phyloP scores from a whole-genome alignment of 768 basidiomycete genomes.

The Termitomyces titanicus region DNA sequence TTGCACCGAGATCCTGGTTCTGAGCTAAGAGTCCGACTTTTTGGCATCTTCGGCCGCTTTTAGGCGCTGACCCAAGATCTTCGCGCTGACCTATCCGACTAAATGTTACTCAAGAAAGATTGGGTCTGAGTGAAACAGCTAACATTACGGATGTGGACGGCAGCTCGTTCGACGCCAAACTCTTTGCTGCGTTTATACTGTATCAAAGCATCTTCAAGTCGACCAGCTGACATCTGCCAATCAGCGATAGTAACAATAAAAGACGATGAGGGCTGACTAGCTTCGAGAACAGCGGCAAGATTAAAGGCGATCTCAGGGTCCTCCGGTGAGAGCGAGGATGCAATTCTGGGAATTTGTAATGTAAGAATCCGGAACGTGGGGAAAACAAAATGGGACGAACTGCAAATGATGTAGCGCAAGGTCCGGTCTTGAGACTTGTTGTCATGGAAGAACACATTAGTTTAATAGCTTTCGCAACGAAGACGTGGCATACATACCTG shows the following conservation, averaged over 20 bases:
- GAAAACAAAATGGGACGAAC: conserved; percentile 37
- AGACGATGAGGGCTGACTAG: conserved; percentile 49
- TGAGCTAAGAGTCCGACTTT: conserved; percentile 31
- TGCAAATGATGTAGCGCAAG: conserved; percentile 82
- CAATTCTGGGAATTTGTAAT: conserved; percentile 54
- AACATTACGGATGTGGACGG: conserved; percentile 82
- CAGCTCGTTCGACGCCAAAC: conserved; percentile 77
- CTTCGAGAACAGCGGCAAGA: conserved; percentile 87
- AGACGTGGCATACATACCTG: conserved; percentile 23
- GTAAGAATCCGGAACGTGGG: conserved; percentile 25
- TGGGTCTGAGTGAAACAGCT: conserved; percentile 15
- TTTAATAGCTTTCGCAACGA: conserved; percentile 6
- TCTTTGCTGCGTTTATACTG: conserved; percentile 80
- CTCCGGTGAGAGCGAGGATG: conserved; percentile 78
- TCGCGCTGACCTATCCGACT: conserved; percentile 66
- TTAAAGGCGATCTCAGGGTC: conserved; percentile 93
- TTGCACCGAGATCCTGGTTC: conserved; percentile 15
- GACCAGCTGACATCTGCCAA: conserved; percentile 51
- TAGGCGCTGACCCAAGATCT: conserved; percentile 65
- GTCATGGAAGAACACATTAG: conserved; percentile 3
- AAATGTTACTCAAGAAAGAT: conserved; percentile 9
- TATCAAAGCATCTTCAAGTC: conserved; percentile 74
- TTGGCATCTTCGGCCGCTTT: conserved; percentile 40
- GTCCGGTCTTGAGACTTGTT: conserved; percentile 70
- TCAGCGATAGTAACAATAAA: conserved; percentile 19